These are phyloP conservation scores for Thoreauomyces humboldtii DNA, from an alignment of 192 early-diverging fungal genomes.

Conservation along the genomic window DNA sequence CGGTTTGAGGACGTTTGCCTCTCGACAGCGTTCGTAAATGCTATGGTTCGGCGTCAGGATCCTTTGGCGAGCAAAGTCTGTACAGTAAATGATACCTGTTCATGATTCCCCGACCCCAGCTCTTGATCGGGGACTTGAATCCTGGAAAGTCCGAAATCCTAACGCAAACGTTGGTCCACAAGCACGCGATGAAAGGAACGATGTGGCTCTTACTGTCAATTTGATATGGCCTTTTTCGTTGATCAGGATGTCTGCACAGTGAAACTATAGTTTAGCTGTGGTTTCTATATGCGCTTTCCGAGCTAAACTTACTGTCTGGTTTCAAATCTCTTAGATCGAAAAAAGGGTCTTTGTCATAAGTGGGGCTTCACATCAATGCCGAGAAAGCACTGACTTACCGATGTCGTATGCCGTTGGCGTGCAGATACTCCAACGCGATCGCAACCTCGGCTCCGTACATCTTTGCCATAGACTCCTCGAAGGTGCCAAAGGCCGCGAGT, in stretches of 20 bases:
- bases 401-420: constrained; percentile 86
- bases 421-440: constrained; percentile 87
- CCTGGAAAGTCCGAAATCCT: constrained; percentile 91
- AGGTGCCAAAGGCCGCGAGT: constrained; percentile 69
- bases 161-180: no score
- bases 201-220: constrained; percentile 61
- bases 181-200: no score
- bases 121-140: constrained; percentile 66
- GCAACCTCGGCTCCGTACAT: constrained; percentile 92
- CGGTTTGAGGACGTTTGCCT: no score
- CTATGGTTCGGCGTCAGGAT: no score
- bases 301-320: constrained; percentile 39
- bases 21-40: no score
- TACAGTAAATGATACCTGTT: no score
- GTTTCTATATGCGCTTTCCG: no score
- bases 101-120: constrained; percentile 3
- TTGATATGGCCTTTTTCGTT: constrained; percentile 88
- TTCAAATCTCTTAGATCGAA: constrained; percentile 39
- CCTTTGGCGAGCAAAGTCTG: no score
- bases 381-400: constrained; percentile 47
- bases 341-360: background rate
- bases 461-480: constrained; percentile 75
- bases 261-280: no score
- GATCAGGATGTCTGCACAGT: constrained; percentile 78
- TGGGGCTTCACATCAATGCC: no score